A percentile compares a stretch with the other conserved stretches of the same genome.
These are phyloP conservation scores for Anthracocystis setariae DNA, from an alignment of 1,284 basidiomycete species.

Conservation along the genomic window DNA sequence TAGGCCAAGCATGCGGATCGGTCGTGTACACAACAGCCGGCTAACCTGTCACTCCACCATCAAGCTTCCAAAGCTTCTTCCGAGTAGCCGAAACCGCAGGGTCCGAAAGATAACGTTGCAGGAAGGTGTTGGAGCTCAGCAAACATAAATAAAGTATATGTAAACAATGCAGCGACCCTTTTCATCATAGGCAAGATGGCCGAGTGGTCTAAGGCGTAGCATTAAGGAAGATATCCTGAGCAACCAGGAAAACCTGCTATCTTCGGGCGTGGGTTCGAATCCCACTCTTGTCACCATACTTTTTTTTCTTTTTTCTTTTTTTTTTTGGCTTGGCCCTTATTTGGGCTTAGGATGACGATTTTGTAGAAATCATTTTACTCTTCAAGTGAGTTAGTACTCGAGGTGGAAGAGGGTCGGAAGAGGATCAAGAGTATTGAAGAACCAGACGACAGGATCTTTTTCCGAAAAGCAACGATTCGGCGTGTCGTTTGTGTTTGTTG, in stretches of 20 bases:
- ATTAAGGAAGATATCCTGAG: constrained; percentile 52
- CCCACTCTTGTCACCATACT: constrained; percentile 64
- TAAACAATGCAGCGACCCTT: background rate
- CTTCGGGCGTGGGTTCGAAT: constrained; percentile 68
- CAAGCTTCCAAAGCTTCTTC: constrained; percentile 7
- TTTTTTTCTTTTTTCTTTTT: constrained; percentile 14
- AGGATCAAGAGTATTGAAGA: too few species aligned
- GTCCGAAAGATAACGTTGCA: background rate
- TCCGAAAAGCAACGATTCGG: background rate
- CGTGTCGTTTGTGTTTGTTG: too few species aligned
- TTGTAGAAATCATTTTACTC: too few species aligned
- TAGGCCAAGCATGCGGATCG: background rate
- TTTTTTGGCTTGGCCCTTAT: too few species aligned
- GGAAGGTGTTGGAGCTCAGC: too few species aligned
- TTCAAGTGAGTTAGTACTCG: too few species aligned
- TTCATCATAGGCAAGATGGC: constrained; percentile 60
- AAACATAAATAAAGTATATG: background rate
- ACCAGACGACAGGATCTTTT: too few species aligned
- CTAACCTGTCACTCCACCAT: background rate
- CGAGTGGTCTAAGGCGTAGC: constrained; percentile 68
- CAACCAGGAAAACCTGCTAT: constrained; percentile 43
- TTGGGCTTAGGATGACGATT: too few species aligned
- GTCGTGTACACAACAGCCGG: background rate
- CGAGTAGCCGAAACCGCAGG: constrained; percentile 9
- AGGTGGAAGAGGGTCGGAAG: too few species aligned